Percentiles rank a stretch among this genome's conserved stretches.
phyloP scores from a whole-genome alignment of 345 rosid species.

The Cardamine occulta region DNA sequence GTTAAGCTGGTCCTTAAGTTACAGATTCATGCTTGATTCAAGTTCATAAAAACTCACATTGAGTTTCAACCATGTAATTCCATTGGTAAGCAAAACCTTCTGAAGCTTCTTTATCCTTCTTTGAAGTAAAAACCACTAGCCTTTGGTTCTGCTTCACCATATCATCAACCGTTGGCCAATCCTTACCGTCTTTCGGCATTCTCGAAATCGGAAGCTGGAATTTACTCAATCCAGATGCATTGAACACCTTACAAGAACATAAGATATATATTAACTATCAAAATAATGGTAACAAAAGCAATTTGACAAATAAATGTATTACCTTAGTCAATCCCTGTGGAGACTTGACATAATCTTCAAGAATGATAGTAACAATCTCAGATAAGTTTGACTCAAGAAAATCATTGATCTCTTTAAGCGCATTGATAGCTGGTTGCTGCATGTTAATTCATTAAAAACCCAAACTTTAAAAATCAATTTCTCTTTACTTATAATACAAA shows the following conservation, averaged over 20 bases:
- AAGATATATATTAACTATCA: background rate
- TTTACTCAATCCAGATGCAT: constrained; percentile 70
- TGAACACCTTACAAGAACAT: constrained; percentile 50
- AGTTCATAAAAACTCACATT: constrained; percentile 56
- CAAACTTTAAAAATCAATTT: background rate
- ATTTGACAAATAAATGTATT: background rate
- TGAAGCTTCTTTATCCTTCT: constrained; percentile 70
- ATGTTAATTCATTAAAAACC: background rate
- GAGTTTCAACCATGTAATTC: constrained; percentile 87
- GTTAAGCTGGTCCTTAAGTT: background rate
- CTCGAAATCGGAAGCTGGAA: constrained; percentile 71
- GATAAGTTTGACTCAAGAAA: constrained; percentile 74
- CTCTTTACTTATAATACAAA: background rate
- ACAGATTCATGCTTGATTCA: background rate
- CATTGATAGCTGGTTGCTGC: constrained; percentile 87
- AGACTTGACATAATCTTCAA: constrained; percentile 91
- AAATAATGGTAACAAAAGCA: background rate
- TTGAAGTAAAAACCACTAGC: constrained; percentile 85
- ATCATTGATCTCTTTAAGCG: constrained; percentile 67
- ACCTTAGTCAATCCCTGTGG: constrained; percentile 70
- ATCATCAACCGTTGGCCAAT: constrained; percentile 92
- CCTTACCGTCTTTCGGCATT: constrained; percentile 83
- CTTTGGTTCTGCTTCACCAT: constrained; percentile 87
- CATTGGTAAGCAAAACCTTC: constrained; percentile 92
- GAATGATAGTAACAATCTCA: constrained; percentile 88